A percentile compares a stretch with the other conserved stretches of the same genome.
phyloP scores from a whole-genome alignment of 169 alveolate species.

The Plasmodium malariae region DNA sequence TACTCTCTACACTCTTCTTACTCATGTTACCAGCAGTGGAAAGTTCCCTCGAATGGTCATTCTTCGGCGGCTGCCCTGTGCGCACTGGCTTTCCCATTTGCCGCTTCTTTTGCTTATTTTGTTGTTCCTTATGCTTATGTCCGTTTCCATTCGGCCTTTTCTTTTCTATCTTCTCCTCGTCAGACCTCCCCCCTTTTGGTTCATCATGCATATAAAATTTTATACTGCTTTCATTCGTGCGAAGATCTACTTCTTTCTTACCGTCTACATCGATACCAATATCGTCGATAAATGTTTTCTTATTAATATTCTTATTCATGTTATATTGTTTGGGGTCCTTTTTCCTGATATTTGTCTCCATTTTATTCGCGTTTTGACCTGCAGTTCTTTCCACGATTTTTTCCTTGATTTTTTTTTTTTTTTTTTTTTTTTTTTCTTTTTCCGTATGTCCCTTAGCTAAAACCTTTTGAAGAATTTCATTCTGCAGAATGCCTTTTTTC shows the following conservation, averaged over 20 bases:
- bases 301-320: too few species aligned
- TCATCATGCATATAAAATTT: neutral
- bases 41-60: too few species aligned
- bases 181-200: neutral
- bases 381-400: neutral
- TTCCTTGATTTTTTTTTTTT: neutral
- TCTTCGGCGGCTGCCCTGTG: neutral
- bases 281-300: neutral
- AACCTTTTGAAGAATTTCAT: slow-evolving; percentile 40
- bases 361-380: too few species aligned
- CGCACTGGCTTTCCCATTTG: neutral
- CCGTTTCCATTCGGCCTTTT: neutral
- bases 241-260: neutral
- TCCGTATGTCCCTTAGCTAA: neutral
- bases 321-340: too few species aligned
- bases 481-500: slow-evolving; percentile 5
- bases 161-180: neutral
- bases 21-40: too few species aligned
- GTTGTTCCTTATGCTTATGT: neutral
- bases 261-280: neutral
- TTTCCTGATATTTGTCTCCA: too few species aligned
- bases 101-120: neutral
- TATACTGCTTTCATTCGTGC: neutral
- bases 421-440: neutral
- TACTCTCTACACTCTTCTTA: too few species aligned